Evolutionary conservation across 495 filamentous ascomycete genomes (phyloP).

Genomic region (Talaromyces stipitatus): DNA sequence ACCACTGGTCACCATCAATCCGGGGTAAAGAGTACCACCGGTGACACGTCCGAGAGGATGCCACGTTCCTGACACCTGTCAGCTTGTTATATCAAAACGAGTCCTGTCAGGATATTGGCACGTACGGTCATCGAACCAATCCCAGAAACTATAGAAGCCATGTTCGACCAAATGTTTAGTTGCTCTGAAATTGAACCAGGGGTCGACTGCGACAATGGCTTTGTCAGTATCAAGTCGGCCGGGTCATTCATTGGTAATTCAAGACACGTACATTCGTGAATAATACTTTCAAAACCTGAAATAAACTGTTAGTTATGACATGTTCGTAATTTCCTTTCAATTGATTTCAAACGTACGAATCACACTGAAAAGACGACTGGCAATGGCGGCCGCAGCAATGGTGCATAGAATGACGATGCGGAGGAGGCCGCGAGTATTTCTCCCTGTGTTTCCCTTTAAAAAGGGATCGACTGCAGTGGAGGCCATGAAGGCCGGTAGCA

Average conservation of each 20-base stretch:
- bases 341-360: conserved; percentile 61
- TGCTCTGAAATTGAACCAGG: conserved; percentile 99
- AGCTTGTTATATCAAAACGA: not conserved
- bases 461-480: conserved; percentile 45
- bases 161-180: conserved; percentile 95
- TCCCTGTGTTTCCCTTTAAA: conserved; percentile 59
- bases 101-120: conserved; percentile 8
- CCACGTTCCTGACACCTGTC: conserved; percentile 71
- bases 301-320: conserved; percentile 23
- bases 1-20: conserved; percentile 98
- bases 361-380: conserved; percentile 94
- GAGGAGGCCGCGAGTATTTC: conserved; percentile 76
- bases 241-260: not conserved
- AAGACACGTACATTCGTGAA: conserved; percentile 84
- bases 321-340: conserved; percentile 7
- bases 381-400: conserved; percentile 86
- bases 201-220: conserved; percentile 63
- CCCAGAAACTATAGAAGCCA: conserved; percentile 99
- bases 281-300: conserved; percentile 95
- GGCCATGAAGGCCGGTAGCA: conserved; percentile 44
- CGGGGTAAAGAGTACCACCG: conserved; percentile 95
- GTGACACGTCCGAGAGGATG: conserved; percentile 98
- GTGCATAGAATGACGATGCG: conserved; percentile 86
- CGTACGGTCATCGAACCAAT: conserved; percentile 99
- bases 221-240: conserved; percentile 12